These are phyloP conservation scores for Neopestalotiopsis clavispora DNA, from an alignment of 2,329 filamentous ascomycete genomes.

Conservation along the genomic window DNA sequence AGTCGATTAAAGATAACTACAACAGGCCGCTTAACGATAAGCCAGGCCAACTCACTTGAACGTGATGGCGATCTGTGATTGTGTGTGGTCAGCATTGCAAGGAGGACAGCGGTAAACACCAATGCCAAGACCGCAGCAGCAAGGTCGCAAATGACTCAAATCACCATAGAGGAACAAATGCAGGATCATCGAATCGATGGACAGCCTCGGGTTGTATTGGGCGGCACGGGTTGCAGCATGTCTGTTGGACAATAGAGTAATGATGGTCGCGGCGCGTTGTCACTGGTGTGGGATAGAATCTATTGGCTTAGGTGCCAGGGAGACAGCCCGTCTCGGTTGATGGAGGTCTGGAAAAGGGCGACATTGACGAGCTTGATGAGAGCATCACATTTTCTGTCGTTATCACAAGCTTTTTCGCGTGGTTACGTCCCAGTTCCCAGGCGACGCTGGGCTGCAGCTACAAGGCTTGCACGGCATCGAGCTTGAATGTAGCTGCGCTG, in stretches of 20 bases:
- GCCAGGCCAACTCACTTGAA: not conserved
- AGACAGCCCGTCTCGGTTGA: not conserved
- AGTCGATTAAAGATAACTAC: slow-evolving; percentile 9
- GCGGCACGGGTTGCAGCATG: not conserved
- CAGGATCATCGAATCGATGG: not conserved
- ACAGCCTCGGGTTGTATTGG: not conserved
- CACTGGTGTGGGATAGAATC: not conserved
- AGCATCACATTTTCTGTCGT: not conserved
- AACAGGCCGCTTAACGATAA: not conserved
- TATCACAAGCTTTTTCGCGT: not conserved
- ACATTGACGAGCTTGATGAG: not conserved
- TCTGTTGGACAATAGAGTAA: not conserved
- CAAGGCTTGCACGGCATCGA: slow-evolving; percentile 8
- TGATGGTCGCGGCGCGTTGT: not conserved
- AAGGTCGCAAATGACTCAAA: not conserved
- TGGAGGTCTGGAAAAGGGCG: not conserved
- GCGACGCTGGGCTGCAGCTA: slow-evolving; percentile 6
- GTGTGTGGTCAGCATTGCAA: not conserved
- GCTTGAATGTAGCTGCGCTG: not conserved
- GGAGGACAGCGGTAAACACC: not conserved
- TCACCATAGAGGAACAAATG: not conserved
- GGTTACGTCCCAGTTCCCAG: not conserved
- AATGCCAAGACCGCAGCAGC: not conserved
- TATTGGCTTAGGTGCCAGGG: not conserved
- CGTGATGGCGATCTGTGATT: not conserved